Conservation (phyloP, 2,329 filamentous ascomycete species). For the Pseudocercospora crystallina region DNA sequence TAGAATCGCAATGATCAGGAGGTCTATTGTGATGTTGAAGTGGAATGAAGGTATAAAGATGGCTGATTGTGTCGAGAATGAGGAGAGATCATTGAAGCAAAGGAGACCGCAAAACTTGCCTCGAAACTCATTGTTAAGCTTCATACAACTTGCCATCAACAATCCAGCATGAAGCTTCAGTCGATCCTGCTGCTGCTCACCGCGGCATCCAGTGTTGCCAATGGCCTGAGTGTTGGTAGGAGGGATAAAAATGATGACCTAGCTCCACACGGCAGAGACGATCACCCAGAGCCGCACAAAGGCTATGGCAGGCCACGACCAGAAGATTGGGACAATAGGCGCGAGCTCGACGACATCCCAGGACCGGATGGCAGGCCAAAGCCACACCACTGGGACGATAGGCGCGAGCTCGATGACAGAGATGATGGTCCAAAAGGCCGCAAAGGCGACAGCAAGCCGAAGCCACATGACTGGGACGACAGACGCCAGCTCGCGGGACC, state of each 20-base stretch:
- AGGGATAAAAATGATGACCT: conserved; percentile 4
- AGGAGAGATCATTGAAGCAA: conserved; percentile 1
- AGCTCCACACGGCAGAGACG: not conserved
- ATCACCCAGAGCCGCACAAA: not conserved
- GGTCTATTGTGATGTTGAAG: not conserved
- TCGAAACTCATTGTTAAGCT: not conserved
- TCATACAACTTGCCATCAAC: not conserved
- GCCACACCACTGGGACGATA: not conserved
- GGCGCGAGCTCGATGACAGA: not conserved
- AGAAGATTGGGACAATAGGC: not conserved
- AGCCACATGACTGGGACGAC: not conserved
- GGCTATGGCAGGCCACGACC: not conserved
- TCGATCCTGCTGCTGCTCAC: conserved; percentile 10
- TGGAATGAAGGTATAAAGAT: not conserved
- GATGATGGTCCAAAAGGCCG: too few relatives aligned
- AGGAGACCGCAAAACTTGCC: not conserved
- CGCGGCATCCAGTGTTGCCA: conserved; percentile 8
- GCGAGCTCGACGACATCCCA: not conserved
- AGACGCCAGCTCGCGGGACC: too few relatives aligned
- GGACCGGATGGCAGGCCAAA: not conserved
- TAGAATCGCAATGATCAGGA: not conserved
- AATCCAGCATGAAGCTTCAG: conserved; percentile 8
- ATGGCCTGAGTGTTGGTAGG: conserved; percentile 7
- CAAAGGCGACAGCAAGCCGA: not conserved
- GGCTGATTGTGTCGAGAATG: not conserved